Conservation (phyloP, 139 green algal species). For the Chloropicon primus region DNA sequence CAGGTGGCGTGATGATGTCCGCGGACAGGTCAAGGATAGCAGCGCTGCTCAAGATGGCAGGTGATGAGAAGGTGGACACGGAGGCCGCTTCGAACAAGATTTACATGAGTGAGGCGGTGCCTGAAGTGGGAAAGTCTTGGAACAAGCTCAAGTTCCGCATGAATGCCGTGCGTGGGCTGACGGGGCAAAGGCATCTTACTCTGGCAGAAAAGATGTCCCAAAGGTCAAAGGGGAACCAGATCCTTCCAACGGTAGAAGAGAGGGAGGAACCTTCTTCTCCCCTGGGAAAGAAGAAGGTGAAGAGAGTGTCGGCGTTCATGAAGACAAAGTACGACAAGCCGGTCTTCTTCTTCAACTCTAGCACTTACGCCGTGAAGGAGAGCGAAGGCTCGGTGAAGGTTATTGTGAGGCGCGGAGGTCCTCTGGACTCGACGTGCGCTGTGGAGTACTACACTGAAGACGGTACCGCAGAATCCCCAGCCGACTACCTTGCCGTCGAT, state of each 20-base stretch:
- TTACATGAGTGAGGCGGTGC: background rate
- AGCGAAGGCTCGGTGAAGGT: background rate
- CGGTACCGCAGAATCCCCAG: background rate
- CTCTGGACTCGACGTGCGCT: background rate
- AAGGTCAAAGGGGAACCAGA: background rate
- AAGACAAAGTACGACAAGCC: background rate
- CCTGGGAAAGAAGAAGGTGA: background rate
- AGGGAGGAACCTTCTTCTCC: too few relatives aligned
- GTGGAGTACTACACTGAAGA: slow-evolving; percentile 8
- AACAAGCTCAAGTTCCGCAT: background rate
- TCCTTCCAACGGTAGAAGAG: background rate
- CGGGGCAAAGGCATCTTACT: background rate
- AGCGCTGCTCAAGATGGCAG: slow-evolving; percentile 5
- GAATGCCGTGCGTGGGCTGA: background rate
- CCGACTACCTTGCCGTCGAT: background rate
- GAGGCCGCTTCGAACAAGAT: background rate
- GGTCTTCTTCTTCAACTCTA: background rate
- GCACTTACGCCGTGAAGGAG: background rate
- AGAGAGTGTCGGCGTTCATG: background rate
- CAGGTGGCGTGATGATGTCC: background rate
- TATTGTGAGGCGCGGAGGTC: background rate
- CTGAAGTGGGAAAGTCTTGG: background rate
- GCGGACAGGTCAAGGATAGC: background rate
- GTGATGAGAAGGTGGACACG: background rate
- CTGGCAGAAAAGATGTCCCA: too few relatives aligned